Conservation (phyloP, 129 eudicot species). For the Scalesia atractyloides region DNA sequence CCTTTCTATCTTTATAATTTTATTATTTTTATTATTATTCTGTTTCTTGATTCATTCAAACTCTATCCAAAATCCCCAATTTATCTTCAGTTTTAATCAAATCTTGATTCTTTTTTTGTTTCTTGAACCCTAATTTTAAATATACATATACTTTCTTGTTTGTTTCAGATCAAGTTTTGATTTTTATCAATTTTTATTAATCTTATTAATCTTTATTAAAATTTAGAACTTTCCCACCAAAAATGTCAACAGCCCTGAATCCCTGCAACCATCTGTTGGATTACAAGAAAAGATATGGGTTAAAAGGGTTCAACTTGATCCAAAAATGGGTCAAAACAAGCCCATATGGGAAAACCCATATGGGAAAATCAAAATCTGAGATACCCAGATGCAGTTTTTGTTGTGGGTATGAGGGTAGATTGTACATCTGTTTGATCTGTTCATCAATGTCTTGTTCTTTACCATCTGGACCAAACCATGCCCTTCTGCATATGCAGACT, state of each 20-base stretch:
- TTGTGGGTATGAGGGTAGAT: conserved; percentile 61
- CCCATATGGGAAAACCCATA: conserved; percentile 47
- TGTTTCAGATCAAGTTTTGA: conserved; percentile 26
- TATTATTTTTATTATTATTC: background rate
- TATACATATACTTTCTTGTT: background rate
- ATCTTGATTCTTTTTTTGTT: background rate
- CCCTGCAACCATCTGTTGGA: conserved; percentile 72
- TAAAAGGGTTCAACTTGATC: conserved; percentile 54
- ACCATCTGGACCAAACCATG: conserved; percentile 50
- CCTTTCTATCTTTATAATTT: no score
- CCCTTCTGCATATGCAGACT: conserved; percentile 53
- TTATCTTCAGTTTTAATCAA: background rate
- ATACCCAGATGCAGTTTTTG: conserved; percentile 71
- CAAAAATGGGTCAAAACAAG: conserved; percentile 45
- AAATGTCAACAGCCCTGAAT: conserved; percentile 44
- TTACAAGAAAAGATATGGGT: conserved; percentile 68
- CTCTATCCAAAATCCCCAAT: conserved; percentile 16
- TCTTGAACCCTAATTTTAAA: background rate
- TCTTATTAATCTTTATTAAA: background rate
- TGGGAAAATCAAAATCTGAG: conserved; percentile 45
- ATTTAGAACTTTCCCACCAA: conserved; percentile 2
- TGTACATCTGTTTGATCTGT: conserved; percentile 76
- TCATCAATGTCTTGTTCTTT: conserved; percentile 58
- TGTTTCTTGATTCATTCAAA: conserved; percentile 29
- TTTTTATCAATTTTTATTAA: background rate